These are phyloP conservation scores for Linnemannia zychae DNA, from an alignment of 192 early-diverging fungal genomes.

Conservation along the genomic window DNA sequence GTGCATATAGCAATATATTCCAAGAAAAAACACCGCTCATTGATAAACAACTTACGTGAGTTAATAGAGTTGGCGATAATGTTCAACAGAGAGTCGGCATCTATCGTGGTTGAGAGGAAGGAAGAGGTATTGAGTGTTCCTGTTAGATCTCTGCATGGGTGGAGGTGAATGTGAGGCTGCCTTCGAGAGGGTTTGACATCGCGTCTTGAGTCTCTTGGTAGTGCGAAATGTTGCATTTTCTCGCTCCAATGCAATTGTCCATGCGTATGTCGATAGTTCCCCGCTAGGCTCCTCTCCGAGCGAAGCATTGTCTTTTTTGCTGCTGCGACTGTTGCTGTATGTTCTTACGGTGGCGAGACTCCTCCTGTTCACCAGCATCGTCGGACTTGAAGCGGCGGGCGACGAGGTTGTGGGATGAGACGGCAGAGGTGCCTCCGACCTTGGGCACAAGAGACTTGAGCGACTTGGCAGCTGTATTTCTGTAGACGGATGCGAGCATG, in stretches of 20 bases:
- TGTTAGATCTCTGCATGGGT: not conserved
- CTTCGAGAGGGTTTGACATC: not conserved
- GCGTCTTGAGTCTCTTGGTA: not conserved
- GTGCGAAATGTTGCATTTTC: not conserved
- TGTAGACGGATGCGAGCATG: conserved; percentile 48
- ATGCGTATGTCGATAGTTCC: not conserved
- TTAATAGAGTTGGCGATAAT: conserved; percentile 43
- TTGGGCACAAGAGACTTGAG: conserved; percentile 20
- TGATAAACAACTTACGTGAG: conserved; percentile 26
- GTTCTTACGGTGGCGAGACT: conserved; percentile 29
- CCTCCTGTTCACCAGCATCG: conserved; percentile 24
- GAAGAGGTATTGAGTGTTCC: not conserved
- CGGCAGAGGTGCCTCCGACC: conserved; percentile 14
- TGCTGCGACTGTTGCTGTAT: not conserved
- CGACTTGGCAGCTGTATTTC: conserved; percentile 34
- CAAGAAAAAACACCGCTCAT: not conserved
- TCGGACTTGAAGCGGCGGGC: conserved; percentile 40
- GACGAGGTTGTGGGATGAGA: conserved; percentile 35
- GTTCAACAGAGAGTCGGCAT: conserved; percentile 27
- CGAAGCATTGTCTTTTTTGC: not conserved
- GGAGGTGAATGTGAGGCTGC: not conserved
- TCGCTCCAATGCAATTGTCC: not conserved
- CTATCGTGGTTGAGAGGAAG: conserved; percentile 5
- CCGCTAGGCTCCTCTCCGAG: not conserved
- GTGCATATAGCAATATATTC: no score